Evolutionary conservation across 257 asterid genomes (phyloP).

Genomic region (Scutellaria barbata): DNA sequence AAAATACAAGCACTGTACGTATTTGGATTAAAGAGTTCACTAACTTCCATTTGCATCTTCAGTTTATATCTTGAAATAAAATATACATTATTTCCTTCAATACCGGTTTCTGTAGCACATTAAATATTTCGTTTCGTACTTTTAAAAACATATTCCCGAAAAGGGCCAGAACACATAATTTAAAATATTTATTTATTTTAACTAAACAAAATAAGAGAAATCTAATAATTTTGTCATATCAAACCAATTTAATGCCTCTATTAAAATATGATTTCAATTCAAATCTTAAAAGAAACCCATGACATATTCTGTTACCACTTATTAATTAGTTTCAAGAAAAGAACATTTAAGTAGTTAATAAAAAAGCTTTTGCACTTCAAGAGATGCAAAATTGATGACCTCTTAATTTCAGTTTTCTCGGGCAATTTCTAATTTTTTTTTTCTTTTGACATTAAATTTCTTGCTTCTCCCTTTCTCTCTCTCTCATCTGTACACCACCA

Average conservation of each 20-base stretch:
- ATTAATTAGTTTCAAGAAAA: background rate
- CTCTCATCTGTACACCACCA: conserved; percentile 48
- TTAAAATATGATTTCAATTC: background rate
- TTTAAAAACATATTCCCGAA: too few relatives aligned
- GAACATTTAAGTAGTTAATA: conserved; percentile 10
- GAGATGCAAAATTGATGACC: conserved; percentile 21
- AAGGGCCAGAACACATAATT: too few relatives aligned
- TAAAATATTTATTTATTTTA: background rate
- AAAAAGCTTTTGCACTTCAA: conserved; percentile 13
- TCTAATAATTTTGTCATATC: too few relatives aligned
- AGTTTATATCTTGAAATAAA: too few relatives aligned
- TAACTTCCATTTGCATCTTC: too few relatives aligned
- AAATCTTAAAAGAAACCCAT: background rate
- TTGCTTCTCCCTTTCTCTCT: conserved; percentile 15
- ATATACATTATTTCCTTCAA: too few relatives aligned
- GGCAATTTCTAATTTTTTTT: background rate
- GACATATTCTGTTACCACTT: conserved; percentile 3
- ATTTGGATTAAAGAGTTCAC: too few relatives aligned
- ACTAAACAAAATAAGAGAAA: background rate
- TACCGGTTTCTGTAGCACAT: too few relatives aligned
- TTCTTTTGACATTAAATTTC: background rate
- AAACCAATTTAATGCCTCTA: background rate
- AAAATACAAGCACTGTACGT: too few relatives aligned
- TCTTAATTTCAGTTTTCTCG: background rate
- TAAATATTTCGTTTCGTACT: too few relatives aligned